A percentile compares a stretch with the other conserved stretches of the same genome.
Evolutionary conservation across 2,329 filamentous ascomycete genomes (phyloP).

Genomic region (Parastagonospora avenae): DNA sequence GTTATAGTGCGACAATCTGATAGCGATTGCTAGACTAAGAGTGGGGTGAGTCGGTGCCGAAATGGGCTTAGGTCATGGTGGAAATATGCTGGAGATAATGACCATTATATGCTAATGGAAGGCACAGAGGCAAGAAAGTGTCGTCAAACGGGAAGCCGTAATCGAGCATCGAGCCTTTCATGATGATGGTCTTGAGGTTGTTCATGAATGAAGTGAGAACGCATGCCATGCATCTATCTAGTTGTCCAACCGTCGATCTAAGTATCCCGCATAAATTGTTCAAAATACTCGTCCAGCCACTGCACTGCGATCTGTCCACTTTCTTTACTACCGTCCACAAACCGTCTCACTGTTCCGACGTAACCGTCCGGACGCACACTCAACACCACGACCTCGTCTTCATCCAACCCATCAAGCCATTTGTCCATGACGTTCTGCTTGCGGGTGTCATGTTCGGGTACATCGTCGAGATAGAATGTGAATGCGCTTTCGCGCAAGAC

Average conservation of each 20-base stretch:
- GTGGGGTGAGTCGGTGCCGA: no score
- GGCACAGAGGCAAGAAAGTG: no score
- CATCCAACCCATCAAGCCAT: slow-evolving; percentile 67
- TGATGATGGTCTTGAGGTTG: not conserved
- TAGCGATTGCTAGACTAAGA: no score
- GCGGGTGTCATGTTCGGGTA: slow-evolving; percentile 61
- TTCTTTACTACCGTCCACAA: slow-evolving; percentile 34
- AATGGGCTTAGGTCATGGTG: no score
- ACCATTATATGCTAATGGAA: no score
- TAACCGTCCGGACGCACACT: slow-evolving; percentile 77
- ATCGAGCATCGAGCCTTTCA: not conserved
- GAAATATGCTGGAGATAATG: no score
- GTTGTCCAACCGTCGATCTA: slow-evolving; percentile 3
- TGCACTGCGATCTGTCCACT: slow-evolving; percentile 42
- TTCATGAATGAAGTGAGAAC: not conserved
- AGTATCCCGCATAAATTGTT: slow-evolving; percentile 49
- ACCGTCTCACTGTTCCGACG: slow-evolving; percentile 65
- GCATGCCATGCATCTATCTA: not conserved
- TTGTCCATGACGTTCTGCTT: slow-evolving; percentile 64
- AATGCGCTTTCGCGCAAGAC: slow-evolving; percentile 69
- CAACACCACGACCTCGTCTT: slow-evolving; percentile 65
- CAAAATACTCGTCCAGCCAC: slow-evolving; percentile 60
- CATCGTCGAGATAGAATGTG: slow-evolving; percentile 74
- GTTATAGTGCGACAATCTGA: no score
- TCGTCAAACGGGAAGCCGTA: no score